Evolutionary conservation across 83 land plant species (phyloP), one percentile per base, ranked within the genome.

Genomic region (Isoetes engelmannii): DNA sequence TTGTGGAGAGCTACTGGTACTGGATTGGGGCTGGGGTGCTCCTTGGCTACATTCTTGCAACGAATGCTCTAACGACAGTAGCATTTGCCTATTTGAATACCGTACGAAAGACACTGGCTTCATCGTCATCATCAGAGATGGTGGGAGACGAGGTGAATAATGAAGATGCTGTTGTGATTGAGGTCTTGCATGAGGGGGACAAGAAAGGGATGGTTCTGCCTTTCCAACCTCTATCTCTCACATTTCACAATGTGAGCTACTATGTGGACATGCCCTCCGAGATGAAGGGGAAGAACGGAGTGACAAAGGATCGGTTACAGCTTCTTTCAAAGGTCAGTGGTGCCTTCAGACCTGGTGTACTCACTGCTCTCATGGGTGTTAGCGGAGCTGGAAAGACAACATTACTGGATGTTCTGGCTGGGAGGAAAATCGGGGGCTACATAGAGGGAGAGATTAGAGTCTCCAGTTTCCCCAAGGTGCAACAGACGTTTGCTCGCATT

Each of bases 191-290:
- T 18, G 5, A 7, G 48, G 41, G 7, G 4, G 74, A 44, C 48
- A 79, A 79, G 68, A 86, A 76, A 75, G 91, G 91, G 65, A 89
- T 92, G 89, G 87, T 87, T 58, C 78, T 92, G 57, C 95, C 98
- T 18, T 92, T 92, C 68, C 79, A 85, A 75, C 89, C 87, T 49
- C 82, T 89, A 65, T 71, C 87, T 4, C 75, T 92, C 76, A 80
- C 83, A 48, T 92, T 87, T 75, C 84, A 81, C 70, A 81, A 86
- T 72, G 83, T 92, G 70, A 83, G 80, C 75, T 92, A 92, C 68
- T 89, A 82, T 70, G 89, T 89, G 5, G 97, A 91, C 69, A 79
- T 88, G 65, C 97, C 97, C 45, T 4, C 72, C 63, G 97, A 74
- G 71, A 66, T 48, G 51, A 69, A 68, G 72, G 61, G 49, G 53